These are phyloP conservation scores for Arachis hypogaea DNA, from an alignment of 306 rosid species.

Conservation along the genomic window DNA sequence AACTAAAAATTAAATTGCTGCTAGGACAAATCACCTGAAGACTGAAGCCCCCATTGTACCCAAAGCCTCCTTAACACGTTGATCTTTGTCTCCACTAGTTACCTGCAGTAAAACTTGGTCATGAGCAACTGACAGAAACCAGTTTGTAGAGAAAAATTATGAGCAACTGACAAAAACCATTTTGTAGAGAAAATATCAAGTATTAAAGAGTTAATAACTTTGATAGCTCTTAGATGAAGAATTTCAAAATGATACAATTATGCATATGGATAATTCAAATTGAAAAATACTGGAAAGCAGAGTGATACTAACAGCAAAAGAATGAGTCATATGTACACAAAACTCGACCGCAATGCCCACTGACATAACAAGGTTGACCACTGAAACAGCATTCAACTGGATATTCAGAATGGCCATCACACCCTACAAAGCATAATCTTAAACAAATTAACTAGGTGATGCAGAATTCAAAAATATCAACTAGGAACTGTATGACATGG, in stretches of 20 bases:
- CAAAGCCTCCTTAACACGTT: conserved; percentile 83
- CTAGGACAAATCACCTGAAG: conserved; percentile 60
- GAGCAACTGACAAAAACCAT: conserved; percentile 15
- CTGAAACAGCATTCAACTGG: conserved; percentile 96
- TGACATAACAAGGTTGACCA: conserved; percentile 93
- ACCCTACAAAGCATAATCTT: conserved; percentile 63
- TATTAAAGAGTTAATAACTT: conserved; percentile 8
- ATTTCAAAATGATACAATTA: neutral
- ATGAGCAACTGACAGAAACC: conserved; percentile 16
- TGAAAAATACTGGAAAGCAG: conserved; percentile 29
- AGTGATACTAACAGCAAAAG: conserved; percentile 79
- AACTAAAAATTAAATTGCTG: conserved; percentile 21
- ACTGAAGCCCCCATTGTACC: conserved; percentile 99
- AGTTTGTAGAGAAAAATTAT: neutral
- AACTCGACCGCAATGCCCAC: conserved; percentile 99
- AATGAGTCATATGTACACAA: conserved; percentile 92
- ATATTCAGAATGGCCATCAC: conserved; percentile 94
- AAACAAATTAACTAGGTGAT: conserved; percentile 28
- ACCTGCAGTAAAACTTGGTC: conserved; percentile 56
- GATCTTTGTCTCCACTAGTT: conserved; percentile 77
- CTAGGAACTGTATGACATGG: conserved; percentile 19
- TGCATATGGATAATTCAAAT: neutral
- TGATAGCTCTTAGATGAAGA: neutral
- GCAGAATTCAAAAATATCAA: conserved; percentile 19
- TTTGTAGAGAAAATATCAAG: neutral